A percentile compares a stretch with the other conserved stretches of the same genome.
Evolutionary conservation across 805 yeast genomes (phyloP).

Genomic region (Saccharomycopsis microspora): DNA sequence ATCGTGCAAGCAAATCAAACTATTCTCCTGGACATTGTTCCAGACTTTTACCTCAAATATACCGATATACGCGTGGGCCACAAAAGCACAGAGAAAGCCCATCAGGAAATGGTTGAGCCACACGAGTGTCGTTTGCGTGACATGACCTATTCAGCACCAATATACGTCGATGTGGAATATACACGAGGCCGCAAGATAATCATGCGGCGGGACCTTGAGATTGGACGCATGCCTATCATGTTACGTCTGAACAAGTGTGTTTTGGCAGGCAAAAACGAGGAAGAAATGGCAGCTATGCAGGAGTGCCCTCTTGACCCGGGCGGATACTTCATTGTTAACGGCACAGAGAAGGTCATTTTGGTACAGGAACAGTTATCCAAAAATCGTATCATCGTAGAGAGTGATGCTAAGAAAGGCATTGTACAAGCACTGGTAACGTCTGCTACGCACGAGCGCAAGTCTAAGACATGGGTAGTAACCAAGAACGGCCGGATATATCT

Average conservation of each 20-base stretch:
- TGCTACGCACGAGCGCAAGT: conserved; percentile 95
- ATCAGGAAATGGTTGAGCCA: conserved; percentile 49
- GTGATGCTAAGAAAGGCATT: conserved; percentile 86
- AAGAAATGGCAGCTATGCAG: conserved; percentile 74
- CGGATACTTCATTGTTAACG: conserved; percentile 95
- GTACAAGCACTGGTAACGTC: conserved; percentile 98
- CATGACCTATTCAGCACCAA: conserved; percentile 89
- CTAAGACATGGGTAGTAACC: conserved; percentile 91
- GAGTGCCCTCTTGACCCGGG: conserved; percentile 99
- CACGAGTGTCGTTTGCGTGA: conserved; percentile 95
- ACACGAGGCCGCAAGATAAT: conserved; percentile 91
- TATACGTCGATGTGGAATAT: conserved; percentile 93
- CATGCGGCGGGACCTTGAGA: conserved; percentile 80
- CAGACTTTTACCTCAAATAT: conserved; percentile 89
- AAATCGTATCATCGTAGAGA: conserved; percentile 95
- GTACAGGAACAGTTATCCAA: conserved; percentile 95
- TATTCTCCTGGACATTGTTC: conserved; percentile 90
- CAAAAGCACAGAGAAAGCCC: conserved; percentile 22
- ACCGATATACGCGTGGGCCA: conserved; percentile 88
- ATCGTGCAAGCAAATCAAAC: conserved; percentile 85
- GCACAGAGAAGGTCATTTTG: conserved; percentile 93
- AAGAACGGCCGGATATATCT: conserved; percentile 81
- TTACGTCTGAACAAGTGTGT: conserved; percentile 87
- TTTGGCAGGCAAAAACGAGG: conserved; percentile 64
- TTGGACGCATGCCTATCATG: conserved; percentile 99